Evolutionary conservation across 23 red algal genomes (phyloP).

Genomic region (Gracilariopsis chorda): DNA sequence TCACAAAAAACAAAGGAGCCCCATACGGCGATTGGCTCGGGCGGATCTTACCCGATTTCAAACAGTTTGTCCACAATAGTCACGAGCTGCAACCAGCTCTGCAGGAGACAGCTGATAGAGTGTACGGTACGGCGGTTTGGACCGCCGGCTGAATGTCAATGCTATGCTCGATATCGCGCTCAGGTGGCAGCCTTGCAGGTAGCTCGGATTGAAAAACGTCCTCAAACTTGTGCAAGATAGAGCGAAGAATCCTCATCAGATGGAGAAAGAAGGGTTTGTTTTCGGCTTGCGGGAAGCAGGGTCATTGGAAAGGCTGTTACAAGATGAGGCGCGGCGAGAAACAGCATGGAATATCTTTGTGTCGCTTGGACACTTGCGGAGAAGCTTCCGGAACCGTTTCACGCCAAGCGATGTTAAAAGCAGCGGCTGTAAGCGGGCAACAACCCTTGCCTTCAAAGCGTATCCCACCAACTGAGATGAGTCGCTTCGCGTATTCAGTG

Average conservation of each 20-base stretch:
- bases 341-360: neutral
- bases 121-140: no score
- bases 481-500: no score
- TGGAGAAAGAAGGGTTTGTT: neutral
- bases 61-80: slow-evolving; percentile 16
- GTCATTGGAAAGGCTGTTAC: no score
- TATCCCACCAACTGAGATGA: no score
- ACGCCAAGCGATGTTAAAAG: no score
- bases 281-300: neutral
- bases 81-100: neutral
- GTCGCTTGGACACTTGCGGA: neutral
- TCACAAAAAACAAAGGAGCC: neutral
- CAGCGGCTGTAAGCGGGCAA: no score
- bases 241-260: neutral
- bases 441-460: no score
- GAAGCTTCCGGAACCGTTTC: neutral
- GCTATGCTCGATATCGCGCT: neutral
- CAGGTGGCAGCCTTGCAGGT: neutral
- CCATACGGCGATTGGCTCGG: neutral
- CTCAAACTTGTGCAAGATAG: neutral
- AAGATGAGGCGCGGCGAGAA: no score
- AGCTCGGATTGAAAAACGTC: slow-evolving; percentile 12
- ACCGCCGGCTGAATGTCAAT: no score
- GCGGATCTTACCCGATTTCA: neutral
- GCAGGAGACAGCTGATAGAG: neutral